phyloP scores from a whole-genome alignment of 768 basidiomycete species.

The Pilatotrama ljubarskyi region DNA sequence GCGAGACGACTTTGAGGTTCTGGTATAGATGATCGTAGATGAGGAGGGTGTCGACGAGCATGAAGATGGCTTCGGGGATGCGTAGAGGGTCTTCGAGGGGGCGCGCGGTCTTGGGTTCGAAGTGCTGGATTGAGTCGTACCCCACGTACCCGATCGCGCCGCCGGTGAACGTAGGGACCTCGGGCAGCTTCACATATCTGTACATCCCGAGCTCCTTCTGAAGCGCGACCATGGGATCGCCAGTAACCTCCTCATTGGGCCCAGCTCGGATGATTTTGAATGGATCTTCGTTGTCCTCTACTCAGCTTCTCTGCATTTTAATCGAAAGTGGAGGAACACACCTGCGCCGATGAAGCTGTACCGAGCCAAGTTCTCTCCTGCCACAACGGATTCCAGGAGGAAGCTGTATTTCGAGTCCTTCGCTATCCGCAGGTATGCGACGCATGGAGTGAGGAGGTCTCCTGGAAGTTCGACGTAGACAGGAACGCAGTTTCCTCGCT shows the following conservation, averaged over 20 bases:
- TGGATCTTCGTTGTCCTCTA: constrained; percentile 60
- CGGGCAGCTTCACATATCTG: constrained; percentile 88
- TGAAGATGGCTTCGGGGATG: constrained; percentile 96
- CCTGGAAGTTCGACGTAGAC: constrained; percentile 92
- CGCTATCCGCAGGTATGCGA: constrained; percentile 91
- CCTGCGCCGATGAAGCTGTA: constrained; percentile 98
- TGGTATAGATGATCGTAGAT: constrained; percentile 98
- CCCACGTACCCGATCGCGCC: constrained; percentile 97
- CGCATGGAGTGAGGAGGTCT: constrained; percentile 94
- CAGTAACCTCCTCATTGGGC: constrained; percentile 74
- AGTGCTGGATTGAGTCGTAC: constrained; percentile 95
- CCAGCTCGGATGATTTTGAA: constrained; percentile 91
- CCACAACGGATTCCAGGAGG: constrained; percentile 88
- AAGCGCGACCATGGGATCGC: constrained; percentile 84
- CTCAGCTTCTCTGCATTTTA: not conserved
- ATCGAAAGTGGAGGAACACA: constrained; percentile 38
- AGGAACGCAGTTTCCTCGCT: constrained; percentile 89
- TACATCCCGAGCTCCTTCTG: constrained; percentile 86
- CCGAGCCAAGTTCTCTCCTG: constrained; percentile 86
- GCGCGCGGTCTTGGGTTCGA: constrained; percentile 89
- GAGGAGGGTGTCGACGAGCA: constrained; percentile 94
- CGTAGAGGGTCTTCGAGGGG: constrained; percentile 72
- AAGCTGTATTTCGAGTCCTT: constrained; percentile 95
- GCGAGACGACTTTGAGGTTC: constrained; percentile 92
- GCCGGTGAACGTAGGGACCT: constrained; percentile 93